Evolutionary conservation across 1,284 basidiomycete genomes (phyloP).

Genomic region (Ceratobasidium theobromae): DNA sequence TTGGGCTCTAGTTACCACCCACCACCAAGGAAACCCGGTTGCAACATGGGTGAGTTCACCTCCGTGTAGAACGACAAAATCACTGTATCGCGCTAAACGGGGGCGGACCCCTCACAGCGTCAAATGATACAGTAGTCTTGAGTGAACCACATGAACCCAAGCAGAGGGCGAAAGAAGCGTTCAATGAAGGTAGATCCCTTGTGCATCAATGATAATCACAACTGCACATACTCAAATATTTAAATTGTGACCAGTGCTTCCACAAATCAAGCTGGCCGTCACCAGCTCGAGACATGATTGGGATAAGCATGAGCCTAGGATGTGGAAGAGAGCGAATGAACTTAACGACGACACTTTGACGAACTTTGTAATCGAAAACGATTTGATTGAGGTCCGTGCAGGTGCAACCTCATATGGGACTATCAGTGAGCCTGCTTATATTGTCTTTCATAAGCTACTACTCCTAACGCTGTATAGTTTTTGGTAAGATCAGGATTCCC

Average conservation of each 20-base stretch:
- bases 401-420: conserved; percentile 60
- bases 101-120: no score
- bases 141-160: conserved; percentile 60
- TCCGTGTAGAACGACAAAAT: no score
- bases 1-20: neutral
- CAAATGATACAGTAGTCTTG: conserved; percentile 56
- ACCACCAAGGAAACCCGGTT: neutral
- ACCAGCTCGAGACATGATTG: conserved; percentile 64
- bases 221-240: neutral
- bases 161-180: conserved; percentile 62
- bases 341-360: conserved; percentile 57
- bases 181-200: conserved; percentile 45
- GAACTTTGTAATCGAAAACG: conserved; percentile 52
- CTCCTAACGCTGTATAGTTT: conserved; percentile 41
- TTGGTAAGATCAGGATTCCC: conserved; percentile 74
- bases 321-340: conserved; percentile 47
- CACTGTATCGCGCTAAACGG: no score
- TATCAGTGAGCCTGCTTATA: conserved; percentile 44
- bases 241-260: conserved; percentile 44
- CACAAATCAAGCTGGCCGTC: conserved; percentile 62
- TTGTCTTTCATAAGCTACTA: neutral
- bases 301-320: conserved; percentile 50
- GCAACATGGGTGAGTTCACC: conserved; percentile 18
- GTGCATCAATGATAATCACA: no score
- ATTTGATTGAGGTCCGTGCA: conserved; percentile 44